phyloP scores from a whole-genome alignment of 257 asterid genomes.

The Osmanthus fragrans region DNA sequence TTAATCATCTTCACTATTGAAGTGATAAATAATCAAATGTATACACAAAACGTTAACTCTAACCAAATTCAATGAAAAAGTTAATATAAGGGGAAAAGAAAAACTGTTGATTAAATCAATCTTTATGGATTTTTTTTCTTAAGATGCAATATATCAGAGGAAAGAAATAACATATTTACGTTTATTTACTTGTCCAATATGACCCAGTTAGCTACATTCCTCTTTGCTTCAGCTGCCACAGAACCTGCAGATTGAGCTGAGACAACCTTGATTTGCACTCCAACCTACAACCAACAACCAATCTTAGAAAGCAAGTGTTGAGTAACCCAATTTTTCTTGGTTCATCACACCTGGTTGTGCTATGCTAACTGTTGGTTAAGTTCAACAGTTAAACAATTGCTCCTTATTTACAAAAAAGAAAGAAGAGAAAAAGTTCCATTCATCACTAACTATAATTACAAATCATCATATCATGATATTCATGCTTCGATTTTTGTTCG shows the following conservation, averaged over 20 bases:
- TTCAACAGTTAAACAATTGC: not conserved
- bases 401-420: not conserved
- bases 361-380: not conserved
- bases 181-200: conserved; percentile 85
- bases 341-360: not conserved
- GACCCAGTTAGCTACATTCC: conserved; percentile 71
- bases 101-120: not conserved
- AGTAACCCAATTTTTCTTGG: not conserved
- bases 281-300: conserved; percentile 53
- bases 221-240: conserved; percentile 81
- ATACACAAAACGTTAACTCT: too few relatives aligned
- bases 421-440: conserved; percentile 4
- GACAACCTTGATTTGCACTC: conserved; percentile 76
- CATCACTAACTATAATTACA: not conserved
- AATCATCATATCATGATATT: not conserved
- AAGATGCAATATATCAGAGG: conserved; percentile 25
- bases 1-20: not conserved
- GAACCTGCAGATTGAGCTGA: conserved; percentile 60
- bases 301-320: conserved; percentile 15
- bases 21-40: not conserved
- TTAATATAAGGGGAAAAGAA: not conserved
- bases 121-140: not conserved
- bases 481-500: not conserved
- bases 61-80: not conserved
- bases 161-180: conserved; percentile 44